Base-by-base conservation (phyloP, 371 early-diverging fungal species). In the Saksenaea vasiformis region DNA sequence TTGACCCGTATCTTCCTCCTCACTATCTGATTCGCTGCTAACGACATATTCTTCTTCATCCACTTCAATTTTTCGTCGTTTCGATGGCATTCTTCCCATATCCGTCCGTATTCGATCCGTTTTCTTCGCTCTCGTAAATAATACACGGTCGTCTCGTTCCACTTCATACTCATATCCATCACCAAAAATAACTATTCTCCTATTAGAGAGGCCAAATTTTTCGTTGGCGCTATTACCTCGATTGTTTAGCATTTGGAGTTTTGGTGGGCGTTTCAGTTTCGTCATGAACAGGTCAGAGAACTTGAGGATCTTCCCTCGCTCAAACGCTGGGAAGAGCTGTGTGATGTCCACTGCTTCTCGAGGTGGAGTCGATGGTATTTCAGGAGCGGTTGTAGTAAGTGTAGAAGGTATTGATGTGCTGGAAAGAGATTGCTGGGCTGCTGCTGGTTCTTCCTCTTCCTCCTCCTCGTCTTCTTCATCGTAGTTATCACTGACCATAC, bases 231-330 rank as follows among this genome's bases (percentile, higher is more conserved):
- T 4, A n/a, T 43, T 74, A 76, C 82, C 66, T 70, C 66, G 54
- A 22, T 71, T 78, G 13, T 65, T 73, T 38, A 56, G 68, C 38
- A 58, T 60, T 36, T 59, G 61, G 7, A 75, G 64, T 53, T 73
- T 78, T 36, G 72, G 67, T 14, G 74, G 73, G 9, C 70, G 69
- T 24, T 76, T 72, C 4, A 77, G 63, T 14, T 77, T 73, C 0
- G 79, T 66, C 64, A 80, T 82, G 66, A 92, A 90, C 10, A 92
- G 61, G 26, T 90, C 88, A 2, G 90, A 86, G 62, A 91, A 92
- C 59, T 85, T 87, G 5, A 90, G 74, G 5, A 86, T 73, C 44
- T 82, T 80, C 51, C 77, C 76, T 60, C 78, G 75, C 63, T 87
- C 88, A 67, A 90, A 91, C 2, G 85, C 85, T 31, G 90, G 90